Conservation (phyloP, 2,329 filamentous ascomycete species). For the Metarhizium album region DNA sequence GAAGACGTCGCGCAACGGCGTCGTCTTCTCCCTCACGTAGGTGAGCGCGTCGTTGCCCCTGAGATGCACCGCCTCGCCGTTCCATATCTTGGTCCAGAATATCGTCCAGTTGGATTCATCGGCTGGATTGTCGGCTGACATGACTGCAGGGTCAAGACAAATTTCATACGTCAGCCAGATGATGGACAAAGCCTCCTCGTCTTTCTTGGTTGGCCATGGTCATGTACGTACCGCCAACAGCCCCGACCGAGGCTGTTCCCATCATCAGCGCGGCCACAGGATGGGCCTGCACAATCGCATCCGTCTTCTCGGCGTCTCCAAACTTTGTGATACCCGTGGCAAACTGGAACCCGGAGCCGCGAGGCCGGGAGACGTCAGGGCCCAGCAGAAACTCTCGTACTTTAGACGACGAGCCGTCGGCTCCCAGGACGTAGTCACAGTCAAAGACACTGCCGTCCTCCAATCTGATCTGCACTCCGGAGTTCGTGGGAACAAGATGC, state of each 20-base stretch:
- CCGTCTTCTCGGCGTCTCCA: slow-evolving; percentile 15
- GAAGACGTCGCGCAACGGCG: slow-evolving; percentile 19
- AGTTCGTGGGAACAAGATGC: slow-evolving; percentile 1
- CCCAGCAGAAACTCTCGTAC: slow-evolving; percentile 21
- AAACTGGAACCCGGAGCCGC: slow-evolving; percentile 19
- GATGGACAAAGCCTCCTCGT: too few species aligned
- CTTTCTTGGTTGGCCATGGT: not conserved
- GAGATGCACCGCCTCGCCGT: slow-evolving; percentile 14
- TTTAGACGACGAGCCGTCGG: slow-evolving; percentile 21
- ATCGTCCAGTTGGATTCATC: slow-evolving; percentile 20
- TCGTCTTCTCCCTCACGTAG: slow-evolving; percentile 17
- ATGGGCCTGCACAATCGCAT: slow-evolving; percentile 17
- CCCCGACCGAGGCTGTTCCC: slow-evolving; percentile 17
- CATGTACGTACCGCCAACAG: slow-evolving; percentile 17
- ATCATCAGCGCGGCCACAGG: slow-evolving; percentile 21
- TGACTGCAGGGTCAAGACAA: slow-evolving; percentile 2
- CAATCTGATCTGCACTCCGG: slow-evolving; percentile 16
- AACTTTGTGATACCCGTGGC: slow-evolving; percentile 18
- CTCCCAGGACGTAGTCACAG: slow-evolving; percentile 17
- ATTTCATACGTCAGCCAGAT: not conserved
- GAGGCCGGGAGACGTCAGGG: slow-evolving; percentile 12
- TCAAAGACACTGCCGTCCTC: slow-evolving; percentile 10
- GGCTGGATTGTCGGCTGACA: slow-evolving; percentile 13
- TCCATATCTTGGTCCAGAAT: slow-evolving; percentile 26
- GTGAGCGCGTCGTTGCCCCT: slow-evolving; percentile 25